A percentile compares a stretch with the other conserved stretches of the same genome.
Evolutionary conservation across 2,329 filamentous ascomycete genomes (phyloP).

Genomic region (Tothia fuscella): DNA sequence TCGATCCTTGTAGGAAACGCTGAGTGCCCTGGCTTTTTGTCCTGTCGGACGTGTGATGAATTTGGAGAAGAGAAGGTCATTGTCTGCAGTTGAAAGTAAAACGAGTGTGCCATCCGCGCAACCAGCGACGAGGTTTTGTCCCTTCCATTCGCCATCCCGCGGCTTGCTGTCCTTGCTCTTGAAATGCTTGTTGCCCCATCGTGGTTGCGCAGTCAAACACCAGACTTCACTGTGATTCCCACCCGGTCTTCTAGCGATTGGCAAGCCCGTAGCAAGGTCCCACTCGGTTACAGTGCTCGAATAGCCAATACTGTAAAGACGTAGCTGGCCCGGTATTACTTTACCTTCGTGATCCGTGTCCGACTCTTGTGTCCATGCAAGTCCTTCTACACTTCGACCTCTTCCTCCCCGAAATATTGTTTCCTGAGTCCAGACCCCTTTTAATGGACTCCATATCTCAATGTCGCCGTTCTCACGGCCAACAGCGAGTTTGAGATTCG

Average conservation of each 20-base stretch:
- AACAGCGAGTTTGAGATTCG: slow-evolving; percentile 65
- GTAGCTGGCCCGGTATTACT: slow-evolving; percentile 39
- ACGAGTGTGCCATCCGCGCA: slow-evolving; percentile 87
- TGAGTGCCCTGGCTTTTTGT: slow-evolving; percentile 81
- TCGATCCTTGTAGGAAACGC: slow-evolving; percentile 77
- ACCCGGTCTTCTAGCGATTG: slow-evolving; percentile 62
- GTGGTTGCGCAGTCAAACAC: slow-evolving; percentile 84
- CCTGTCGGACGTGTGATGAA: slow-evolving; percentile 64
- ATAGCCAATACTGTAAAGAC: slow-evolving; percentile 93
- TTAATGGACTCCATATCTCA: slow-evolving; percentile 89
- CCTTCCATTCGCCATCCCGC: slow-evolving; percentile 13
- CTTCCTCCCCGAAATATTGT: slow-evolving; percentile 71
- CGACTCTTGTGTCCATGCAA: slow-evolving; percentile 66
- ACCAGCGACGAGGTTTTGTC: slow-evolving; percentile 64
- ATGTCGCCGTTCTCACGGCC: slow-evolving; percentile 92
- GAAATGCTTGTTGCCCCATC: slow-evolving; percentile 19
- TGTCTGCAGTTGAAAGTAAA: slow-evolving; percentile 74
- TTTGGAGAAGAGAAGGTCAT: slow-evolving; percentile 68
- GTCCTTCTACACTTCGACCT: slow-evolving; percentile 76
- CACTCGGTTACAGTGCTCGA: slow-evolving; percentile 89
- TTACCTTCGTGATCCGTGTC: slow-evolving; percentile 42
- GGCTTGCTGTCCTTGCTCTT: slow-evolving; percentile 16
- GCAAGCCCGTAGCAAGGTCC: slow-evolving; percentile 70
- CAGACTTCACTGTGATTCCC: slow-evolving; percentile 94
- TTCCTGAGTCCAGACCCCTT: slow-evolving; percentile 81